phyloP scores from a whole-genome alignment of 2,329 filamentous ascomycete genomes.

The Xylaria arbuscula region DNA sequence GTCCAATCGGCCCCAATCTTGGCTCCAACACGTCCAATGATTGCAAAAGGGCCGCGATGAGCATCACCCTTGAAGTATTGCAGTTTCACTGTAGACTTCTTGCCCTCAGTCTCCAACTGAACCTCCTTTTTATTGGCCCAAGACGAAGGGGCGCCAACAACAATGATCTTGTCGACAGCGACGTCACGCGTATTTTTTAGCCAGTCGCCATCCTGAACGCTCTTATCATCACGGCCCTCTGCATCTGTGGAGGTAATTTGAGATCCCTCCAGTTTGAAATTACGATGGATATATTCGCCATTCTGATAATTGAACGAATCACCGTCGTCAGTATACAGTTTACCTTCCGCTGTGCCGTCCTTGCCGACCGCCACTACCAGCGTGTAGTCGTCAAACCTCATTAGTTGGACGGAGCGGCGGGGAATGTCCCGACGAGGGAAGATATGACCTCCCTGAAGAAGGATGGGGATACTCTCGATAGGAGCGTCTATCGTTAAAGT shows the following conservation, averaged over 20 bases:
- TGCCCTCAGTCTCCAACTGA: conserved; percentile 64
- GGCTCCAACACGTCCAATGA: conserved; percentile 63
- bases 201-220: conserved; percentile 76
- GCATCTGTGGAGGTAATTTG: conserved; percentile 77
- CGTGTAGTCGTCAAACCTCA: conserved; percentile 96
- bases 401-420: conserved; percentile 84
- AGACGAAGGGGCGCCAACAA: conserved; percentile 79
- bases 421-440: conserved; percentile 90
- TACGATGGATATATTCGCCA: conserved; percentile 88
- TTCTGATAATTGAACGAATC: conserved; percentile 89
- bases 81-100: conserved; percentile 67
- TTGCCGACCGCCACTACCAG: conserved; percentile 80
- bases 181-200: conserved; percentile 83
- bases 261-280: conserved; percentile 73
- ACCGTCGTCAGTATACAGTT: conserved; percentile 91
- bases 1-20: conserved; percentile 67
- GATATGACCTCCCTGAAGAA: conserved; percentile 94
- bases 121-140: conserved; percentile 76
- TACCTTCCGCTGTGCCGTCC: conserved; percentile 77
- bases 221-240: conserved; percentile 63
- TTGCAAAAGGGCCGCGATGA: conserved; percentile 62
- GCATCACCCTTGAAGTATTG: conserved; percentile 66
- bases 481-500: conserved; percentile 77
- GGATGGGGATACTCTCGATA: conserved; percentile 84
- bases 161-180: conserved; percentile 81